Conservation (phyloP, 768 basidiomycete genomes). For the Panaeolus papilionaceus region DNA sequence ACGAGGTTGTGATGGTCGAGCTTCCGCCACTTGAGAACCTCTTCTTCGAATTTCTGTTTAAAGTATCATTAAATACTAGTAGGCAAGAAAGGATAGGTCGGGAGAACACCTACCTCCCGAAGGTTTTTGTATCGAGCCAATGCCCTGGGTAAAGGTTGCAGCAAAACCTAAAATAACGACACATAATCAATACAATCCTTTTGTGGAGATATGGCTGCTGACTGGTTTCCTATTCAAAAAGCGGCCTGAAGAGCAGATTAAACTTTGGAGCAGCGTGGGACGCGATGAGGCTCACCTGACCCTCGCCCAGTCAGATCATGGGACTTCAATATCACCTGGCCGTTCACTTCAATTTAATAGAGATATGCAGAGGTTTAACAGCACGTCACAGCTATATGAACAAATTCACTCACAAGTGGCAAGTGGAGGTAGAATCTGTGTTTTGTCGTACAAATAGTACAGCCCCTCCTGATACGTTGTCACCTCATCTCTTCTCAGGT, state of each 20-base stretch:
- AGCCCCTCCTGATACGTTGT: background rate
- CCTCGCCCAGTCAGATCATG: background rate
- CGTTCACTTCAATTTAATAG: background rate
- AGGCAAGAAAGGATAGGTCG: background rate
- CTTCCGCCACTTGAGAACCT: background rate
- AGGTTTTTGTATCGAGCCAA: background rate
- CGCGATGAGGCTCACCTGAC: background rate
- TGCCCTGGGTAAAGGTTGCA: background rate
- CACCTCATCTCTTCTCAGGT: background rate
- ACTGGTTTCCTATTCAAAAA: constrained; percentile 1
- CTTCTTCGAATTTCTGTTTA: background rate
- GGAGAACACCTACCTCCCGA: background rate
- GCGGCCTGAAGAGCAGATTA: background rate
- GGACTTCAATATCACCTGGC: background rate
- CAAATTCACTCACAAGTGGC: background rate
- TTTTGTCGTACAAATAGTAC: background rate
- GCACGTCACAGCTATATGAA: background rate
- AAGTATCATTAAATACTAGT: no score
- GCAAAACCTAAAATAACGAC: background rate
- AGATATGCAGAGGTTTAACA: background rate
- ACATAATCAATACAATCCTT: background rate
- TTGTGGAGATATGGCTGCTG: background rate
- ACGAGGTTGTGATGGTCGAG: background rate
- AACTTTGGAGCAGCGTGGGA: background rate
- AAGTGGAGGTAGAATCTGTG: background rate